Percentiles rank a stretch among this genome's conserved stretches.
phyloP scores from a whole-genome alignment of 805 yeast species.

The Zygosaccharomyces lentus region DNA sequence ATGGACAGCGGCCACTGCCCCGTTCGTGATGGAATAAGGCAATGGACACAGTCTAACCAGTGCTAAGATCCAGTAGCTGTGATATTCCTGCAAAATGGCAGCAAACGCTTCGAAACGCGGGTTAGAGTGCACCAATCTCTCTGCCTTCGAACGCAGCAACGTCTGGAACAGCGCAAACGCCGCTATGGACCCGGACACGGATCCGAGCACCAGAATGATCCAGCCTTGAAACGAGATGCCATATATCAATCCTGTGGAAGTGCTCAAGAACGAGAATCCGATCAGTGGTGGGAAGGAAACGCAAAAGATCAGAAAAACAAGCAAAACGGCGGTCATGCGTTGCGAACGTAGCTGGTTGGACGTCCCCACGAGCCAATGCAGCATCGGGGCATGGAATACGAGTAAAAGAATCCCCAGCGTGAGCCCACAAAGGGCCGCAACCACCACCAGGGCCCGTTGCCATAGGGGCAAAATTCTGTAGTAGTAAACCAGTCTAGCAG shows the following conservation, averaged over 20 bases:
- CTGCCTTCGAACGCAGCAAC: slow-evolving; percentile 54
- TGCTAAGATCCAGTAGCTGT: slow-evolving; percentile 60
- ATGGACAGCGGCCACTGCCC: slow-evolving; percentile 86
- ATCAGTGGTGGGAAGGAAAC: slow-evolving; percentile 89
- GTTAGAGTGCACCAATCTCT: slow-evolving; percentile 53
- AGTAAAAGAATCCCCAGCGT: slow-evolving; percentile 20
- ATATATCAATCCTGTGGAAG: slow-evolving; percentile 73
- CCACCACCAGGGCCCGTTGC: slow-evolving; percentile 21
- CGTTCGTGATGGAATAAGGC: slow-evolving; percentile 89
- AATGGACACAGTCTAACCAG: slow-evolving; percentile 83
- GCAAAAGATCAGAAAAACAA: slow-evolving; percentile 51
- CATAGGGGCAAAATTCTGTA: slow-evolving; percentile 21
- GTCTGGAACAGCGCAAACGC: slow-evolving; percentile 67
- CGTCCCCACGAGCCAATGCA: slow-evolving; percentile 36
- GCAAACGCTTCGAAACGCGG: slow-evolving; percentile 69
- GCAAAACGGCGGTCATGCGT: slow-evolving; percentile 40
- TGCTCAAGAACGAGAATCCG: slow-evolving; percentile 70
- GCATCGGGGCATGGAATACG: slow-evolving; percentile 28
- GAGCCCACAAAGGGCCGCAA: slow-evolving; percentile 15
- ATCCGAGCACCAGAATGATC: slow-evolving; percentile 64
- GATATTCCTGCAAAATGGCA: slow-evolving; percentile 65
- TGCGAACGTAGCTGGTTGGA: slow-evolving; percentile 45
- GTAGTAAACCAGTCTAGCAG: slow-evolving; percentile 14
- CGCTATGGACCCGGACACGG: slow-evolving; percentile 68
- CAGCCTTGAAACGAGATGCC: slow-evolving; percentile 76